Evolutionary conservation across 208 protist species (phyloP), one percentile per base, ranked within the genome.

Genomic region (Leishmania arabica): DNA sequence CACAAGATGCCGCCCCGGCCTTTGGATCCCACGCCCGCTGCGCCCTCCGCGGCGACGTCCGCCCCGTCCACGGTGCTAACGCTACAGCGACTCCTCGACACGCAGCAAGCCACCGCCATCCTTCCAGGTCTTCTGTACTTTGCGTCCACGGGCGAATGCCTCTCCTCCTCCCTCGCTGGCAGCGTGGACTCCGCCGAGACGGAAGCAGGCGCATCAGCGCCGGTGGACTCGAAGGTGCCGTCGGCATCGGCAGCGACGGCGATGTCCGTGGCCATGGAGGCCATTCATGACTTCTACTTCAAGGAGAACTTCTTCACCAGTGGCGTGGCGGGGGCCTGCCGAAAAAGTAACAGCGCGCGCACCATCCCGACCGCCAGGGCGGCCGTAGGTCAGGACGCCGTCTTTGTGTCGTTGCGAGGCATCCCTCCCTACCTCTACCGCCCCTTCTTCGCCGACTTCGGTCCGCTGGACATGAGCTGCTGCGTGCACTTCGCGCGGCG

Each of bases 361-460:
- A n/a, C 66, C 1, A 56, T 72, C 56, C 79, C 79, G 8, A 69
- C 31, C 66, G 77, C 51, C 34, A 49, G 68, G 53, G 82, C 77
- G 17, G 58, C 82, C 7, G 72, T 82, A 15, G 72, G 68, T 34
- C 72, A 76, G 31, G 88, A 86, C 75, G 83, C 82, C 42, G 82
- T 88, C 75, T 94, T 89, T 54, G 70, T 92, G 42, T 90, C 86
- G n/a, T 54, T 90, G 40, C 70, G 77, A 47, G 82, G 80, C 62
- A 75, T 62, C 64, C 78, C 86, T 5, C 74, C 70, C 49, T 94
- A 98, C 84, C 56, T 92, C 42, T 99, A 99, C 89, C 89, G 91
- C 34, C 88, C 91, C 15, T 99, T 98, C 83, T 98, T 95, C 80
- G 94, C 92, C 3, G 98, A 99, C 83, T 99, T 98, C 88, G 98